Conservation (phyloP, 2,329 filamentous ascomycete genomes). For the Aspergillus fructus region DNA sequence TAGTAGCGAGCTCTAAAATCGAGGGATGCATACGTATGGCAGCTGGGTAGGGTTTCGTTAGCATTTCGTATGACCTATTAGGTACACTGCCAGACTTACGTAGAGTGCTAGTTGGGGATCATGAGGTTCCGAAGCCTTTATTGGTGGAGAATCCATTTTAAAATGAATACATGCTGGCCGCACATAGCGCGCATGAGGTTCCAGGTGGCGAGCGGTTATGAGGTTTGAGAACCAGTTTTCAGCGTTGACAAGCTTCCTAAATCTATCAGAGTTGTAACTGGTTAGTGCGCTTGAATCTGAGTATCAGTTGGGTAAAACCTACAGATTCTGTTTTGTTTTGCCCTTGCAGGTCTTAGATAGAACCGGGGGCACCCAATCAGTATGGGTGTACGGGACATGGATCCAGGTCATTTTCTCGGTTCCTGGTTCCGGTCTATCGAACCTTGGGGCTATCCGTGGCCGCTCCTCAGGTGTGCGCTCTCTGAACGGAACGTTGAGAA, state of each 20-base stretch:
- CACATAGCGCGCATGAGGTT: slow-evolving; percentile 41
- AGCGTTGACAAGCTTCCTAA: slow-evolving; percentile 33
- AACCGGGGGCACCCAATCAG: slow-evolving; percentile 22
- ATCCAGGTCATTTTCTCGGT: slow-evolving; percentile 37
- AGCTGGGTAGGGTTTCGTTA: slow-evolving; percentile 17
- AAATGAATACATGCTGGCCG: slow-evolving; percentile 36
- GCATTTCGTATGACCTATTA: not conserved
- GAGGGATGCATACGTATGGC: slow-evolving; percentile 27
- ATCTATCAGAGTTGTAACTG: slow-evolving; percentile 26
- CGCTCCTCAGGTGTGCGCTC: slow-evolving; percentile 24
- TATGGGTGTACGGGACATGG: slow-evolving; percentile 34
- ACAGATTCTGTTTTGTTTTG: slow-evolving; percentile 25
- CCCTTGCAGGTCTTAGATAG: slow-evolving; percentile 22
- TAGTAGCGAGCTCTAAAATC: rapidly evolving
- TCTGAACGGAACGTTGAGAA: slow-evolving; percentile 26
- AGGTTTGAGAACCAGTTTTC: slow-evolving; percentile 39
- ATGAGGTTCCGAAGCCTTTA: slow-evolving; percentile 12
- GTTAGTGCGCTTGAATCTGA: not conserved
- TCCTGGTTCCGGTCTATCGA: slow-evolving; percentile 33
- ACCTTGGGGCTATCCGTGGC: slow-evolving; percentile 28
- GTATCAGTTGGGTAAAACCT: not conserved
- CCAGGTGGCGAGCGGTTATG: slow-evolving; percentile 37
- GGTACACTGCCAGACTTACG: slow-evolving; percentile 19
- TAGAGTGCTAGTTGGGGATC: slow-evolving; percentile 31
- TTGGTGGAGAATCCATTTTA: slow-evolving; percentile 23